A percentile compares a stretch with the other conserved stretches of the same genome.
Conservation (phyloP, 192 early-diverging fungal genomes). For the Piromyces sp. region DNA sequence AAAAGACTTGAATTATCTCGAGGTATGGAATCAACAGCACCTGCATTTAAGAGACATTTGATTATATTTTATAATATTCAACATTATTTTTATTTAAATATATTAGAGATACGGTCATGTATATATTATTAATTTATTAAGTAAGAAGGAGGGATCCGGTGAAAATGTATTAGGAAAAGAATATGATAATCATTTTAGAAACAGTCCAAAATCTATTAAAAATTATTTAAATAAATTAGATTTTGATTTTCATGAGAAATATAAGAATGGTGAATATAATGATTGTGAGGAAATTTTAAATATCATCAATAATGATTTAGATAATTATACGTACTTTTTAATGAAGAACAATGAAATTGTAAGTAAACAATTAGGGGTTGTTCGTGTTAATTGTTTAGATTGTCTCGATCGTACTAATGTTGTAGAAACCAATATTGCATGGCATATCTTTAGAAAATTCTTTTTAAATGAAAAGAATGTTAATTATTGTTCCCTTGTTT, state of each 20-base stretch:
- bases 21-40: constrained; percentile 59
- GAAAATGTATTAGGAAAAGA: not conserved
- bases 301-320: not conserved
- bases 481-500: not conserved
- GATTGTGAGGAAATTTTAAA: not conserved
- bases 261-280: not conserved
- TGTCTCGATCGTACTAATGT: constrained; percentile 97
- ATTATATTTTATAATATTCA: no score
- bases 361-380: constrained; percentile 36
- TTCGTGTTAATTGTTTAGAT: constrained; percentile 94
- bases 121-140: not conserved
- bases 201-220: not conserved
- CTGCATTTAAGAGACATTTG: constrained; percentile 53
- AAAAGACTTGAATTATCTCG: constrained; percentile 77
- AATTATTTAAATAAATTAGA: not conserved
- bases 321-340: not conserved
- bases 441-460: constrained; percentile 3
- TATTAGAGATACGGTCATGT: not conserved
- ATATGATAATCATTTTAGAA: not conserved
- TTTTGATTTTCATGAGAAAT: not conserved
- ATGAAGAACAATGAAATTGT: not conserved
- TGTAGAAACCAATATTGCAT: constrained; percentile 76
- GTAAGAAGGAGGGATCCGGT: not conserved
- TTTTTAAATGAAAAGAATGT: not conserved
- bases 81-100: no score